Base-by-base conservation (phyloP, 345 rosid genomes). In the Psidium friedrichsthalianum region DNA sequence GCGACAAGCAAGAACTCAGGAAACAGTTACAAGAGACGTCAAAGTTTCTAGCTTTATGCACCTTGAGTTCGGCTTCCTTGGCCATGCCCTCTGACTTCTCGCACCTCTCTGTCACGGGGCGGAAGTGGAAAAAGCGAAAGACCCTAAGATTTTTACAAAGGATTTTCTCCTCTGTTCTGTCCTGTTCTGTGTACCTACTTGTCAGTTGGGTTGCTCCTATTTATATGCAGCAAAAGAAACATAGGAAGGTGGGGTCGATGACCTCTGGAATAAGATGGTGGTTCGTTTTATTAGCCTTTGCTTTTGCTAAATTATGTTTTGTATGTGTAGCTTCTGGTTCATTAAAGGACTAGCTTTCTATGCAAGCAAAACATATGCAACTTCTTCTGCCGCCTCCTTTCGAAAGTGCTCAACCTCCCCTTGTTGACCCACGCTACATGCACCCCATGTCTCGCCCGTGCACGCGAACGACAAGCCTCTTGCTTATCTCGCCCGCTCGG, bases 61-160 rank as follows among this genome's bases (percentile, higher is more conserved):
- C 95, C 95, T 91, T 90, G 15, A 91, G 56, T 47, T 89, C 92
- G 6, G 84, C 86, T 85, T 92, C 92, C 56, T 90, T 92, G 6
- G 91, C 92, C 95, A 93, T 93, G 78, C 47, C 12, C 44, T 11
- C n/a, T 53, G 49, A 83, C 69, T 55, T 53, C 29, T 44, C 22
- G 18, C 81, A 59, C 32, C 32, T 51, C 42, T 22, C 47, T 54
- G 55, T 36, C 24, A 11, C 40, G 24, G 29, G 36, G 3, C 36
- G 36, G 36, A 36, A 84, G 49, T 32, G 10, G 59, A 32, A 59
- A 32, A 15, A 24, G 32, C 85, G 25, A 11, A 84, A 27, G 56
- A 24, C 81, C 52, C 22, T 8, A 49, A 13, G 15, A 40, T 40
- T n/a, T 49, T 59, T 64, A 47, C 36, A 27, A 52, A 53, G 32